These are phyloP conservation scores for Phytophthora boehmeriae DNA, from an alignment of 352 stramenopile species.

Conservation along the genomic window DNA sequence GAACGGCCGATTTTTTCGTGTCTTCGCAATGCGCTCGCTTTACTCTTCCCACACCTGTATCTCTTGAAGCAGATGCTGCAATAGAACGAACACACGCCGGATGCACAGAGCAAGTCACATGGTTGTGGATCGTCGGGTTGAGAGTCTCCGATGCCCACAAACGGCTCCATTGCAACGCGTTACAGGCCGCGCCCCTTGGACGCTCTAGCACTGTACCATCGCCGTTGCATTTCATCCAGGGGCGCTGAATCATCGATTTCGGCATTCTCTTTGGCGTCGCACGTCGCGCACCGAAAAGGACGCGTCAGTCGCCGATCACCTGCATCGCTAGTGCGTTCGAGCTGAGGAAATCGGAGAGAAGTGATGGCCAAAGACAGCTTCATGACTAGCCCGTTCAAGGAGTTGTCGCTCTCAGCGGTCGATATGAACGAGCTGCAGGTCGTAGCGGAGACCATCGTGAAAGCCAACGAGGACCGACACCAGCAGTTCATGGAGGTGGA, in stretches of 20 bases:
- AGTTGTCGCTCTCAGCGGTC: conserved; percentile 19
- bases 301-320: background rate
- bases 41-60: background rate
- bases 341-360: background rate
- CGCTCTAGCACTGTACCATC: too few relatives aligned
- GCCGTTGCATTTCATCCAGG: too few relatives aligned
- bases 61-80: background rate
- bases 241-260: too few relatives aligned
- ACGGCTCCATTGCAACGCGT: background rate
- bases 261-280: too few relatives aligned
- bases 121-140: background rate
- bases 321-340: too few relatives aligned
- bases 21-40: background rate
- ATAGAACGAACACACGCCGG: background rate
- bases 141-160: background rate
- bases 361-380: conserved; percentile 11
- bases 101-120: background rate
- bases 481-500: conserved; percentile 20
- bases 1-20: background rate
- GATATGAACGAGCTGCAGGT: conserved; percentile 24
- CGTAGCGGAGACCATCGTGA: conserved; percentile 28
- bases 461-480: conserved; percentile 37
- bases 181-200: background rate
- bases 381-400: conserved; percentile 28
- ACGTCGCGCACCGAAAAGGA: conserved; percentile 1